Conservation (phyloP, 1,139 yeast species). For the Suhomyces bokatorum region DNA sequence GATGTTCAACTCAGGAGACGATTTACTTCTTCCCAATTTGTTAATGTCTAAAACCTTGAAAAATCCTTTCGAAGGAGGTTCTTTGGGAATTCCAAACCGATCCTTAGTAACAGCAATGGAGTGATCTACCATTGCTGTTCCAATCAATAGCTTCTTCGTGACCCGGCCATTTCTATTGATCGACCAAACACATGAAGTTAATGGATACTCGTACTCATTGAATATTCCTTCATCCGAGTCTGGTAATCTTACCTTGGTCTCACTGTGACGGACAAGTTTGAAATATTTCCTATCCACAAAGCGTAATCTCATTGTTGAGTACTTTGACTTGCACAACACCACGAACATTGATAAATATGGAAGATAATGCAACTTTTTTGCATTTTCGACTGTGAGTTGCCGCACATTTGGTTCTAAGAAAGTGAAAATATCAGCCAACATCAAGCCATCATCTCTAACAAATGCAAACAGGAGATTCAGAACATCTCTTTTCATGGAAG, state of each 20-base stretch:
- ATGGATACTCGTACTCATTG: slow-evolving; percentile 36
- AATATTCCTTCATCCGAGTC: slow-evolving; percentile 27
- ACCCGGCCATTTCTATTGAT: slow-evolving; percentile 33
- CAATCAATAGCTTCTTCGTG: slow-evolving; percentile 44
- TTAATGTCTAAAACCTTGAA: slow-evolving; percentile 46
- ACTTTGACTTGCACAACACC: slow-evolving; percentile 36
- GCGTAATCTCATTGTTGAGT: slow-evolving; percentile 24
- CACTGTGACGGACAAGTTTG: slow-evolving; percentile 16
- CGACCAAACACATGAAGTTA: slow-evolving; percentile 38
- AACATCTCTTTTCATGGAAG: slow-evolving; percentile 6
- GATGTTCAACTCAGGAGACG: slow-evolving; percentile 22
- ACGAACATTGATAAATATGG: slow-evolving; percentile 31
- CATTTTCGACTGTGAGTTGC: slow-evolving; percentile 39
- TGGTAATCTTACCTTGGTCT: slow-evolving; percentile 19
- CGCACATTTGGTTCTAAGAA: slow-evolving; percentile 29
- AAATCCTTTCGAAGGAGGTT: slow-evolving; percentile 25
- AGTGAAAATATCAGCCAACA: slow-evolving; percentile 32
- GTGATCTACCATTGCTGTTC: slow-evolving; percentile 28
- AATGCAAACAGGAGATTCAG: slow-evolving; percentile 29
- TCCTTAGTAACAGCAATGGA: slow-evolving; percentile 3
- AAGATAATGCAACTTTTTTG: slow-evolving; percentile 26
- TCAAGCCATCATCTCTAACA: slow-evolving; percentile 53
- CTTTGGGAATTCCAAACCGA: slow-evolving; percentile 3
- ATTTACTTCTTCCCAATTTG: slow-evolving; percentile 22
- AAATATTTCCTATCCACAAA: slow-evolving; percentile 38